Evolutionary conservation across 148 eudicot species (phyloP).

Genomic region (Rhododendron ovatum): DNA sequence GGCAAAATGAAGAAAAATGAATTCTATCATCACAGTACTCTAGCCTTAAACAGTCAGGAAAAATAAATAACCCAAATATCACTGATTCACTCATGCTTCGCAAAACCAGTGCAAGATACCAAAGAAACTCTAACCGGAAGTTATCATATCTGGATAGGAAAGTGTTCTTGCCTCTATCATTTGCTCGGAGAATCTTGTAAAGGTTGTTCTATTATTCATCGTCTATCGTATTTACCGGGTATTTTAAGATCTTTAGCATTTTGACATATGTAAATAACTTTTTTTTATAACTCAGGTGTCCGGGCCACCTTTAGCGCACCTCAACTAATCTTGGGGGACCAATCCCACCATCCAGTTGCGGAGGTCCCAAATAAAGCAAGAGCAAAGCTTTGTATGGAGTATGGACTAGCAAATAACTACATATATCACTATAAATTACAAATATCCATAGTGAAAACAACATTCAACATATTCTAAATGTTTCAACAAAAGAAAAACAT

Average conservation of each 20-base stretch:
- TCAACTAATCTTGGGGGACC: too few relatives aligned
- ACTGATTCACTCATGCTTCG: background rate
- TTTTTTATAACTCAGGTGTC: too few relatives aligned
- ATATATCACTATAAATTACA: background rate
- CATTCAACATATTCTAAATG: background rate
- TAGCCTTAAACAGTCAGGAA: background rate
- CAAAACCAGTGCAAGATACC: background rate
- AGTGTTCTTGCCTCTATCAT: background rate
- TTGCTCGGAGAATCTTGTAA: background rate
- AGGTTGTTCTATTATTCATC: background rate
- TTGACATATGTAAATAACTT: background rate
- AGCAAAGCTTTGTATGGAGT: too few relatives aligned
- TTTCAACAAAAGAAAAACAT: background rate
- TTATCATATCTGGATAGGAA: background rate
- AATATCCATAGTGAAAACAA: background rate
- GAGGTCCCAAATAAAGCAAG: too few relatives aligned
- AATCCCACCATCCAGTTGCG: too few relatives aligned
- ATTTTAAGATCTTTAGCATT: background rate
- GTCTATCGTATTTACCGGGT: background rate
- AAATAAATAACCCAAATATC: background rate
- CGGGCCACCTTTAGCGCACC: too few relatives aligned
- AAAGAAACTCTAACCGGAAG: background rate
- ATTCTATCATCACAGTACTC: background rate
- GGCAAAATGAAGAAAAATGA: background rate
- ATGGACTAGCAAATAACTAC: too few relatives aligned